These are phyloP conservation scores for Iberis pinnata DNA, from an alignment of 345 rosid genomes.

Conservation along the genomic window DNA sequence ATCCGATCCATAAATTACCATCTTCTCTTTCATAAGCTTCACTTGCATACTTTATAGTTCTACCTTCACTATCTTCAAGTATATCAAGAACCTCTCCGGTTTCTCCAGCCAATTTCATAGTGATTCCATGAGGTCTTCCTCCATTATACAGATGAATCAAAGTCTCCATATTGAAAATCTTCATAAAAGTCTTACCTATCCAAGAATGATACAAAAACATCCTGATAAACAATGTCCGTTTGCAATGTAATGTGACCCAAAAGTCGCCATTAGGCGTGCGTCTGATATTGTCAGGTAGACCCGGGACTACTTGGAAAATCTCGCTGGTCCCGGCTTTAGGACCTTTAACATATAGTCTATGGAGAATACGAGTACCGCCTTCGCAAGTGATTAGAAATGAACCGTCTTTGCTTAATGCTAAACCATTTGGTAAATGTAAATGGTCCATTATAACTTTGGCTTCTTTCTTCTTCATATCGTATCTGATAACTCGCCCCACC, in stretches of 20 bases:
- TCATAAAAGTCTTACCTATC: conserved; percentile 38
- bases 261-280: too few relatives aligned
- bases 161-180: conserved; percentile 35
- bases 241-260: too few relatives aligned
- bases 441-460: conserved; percentile 39
- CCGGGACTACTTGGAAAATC: too few relatives aligned
- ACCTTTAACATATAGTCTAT: too few relatives aligned
- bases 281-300: too few relatives aligned
- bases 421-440: conserved; percentile 65
- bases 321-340: too few relatives aligned
- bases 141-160: conserved; percentile 44
- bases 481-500: conserved; percentile 57
- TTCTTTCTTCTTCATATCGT: conserved; percentile 43
- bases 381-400: conserved; percentile 39
- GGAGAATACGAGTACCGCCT: too few relatives aligned
- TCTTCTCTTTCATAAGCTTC: conserved; percentile 63
- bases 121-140: conserved; percentile 51
- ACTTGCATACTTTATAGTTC: conserved; percentile 45
- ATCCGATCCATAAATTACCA: conserved; percentile 37
- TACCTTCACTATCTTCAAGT: conserved; percentile 48
- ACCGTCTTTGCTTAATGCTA: conserved; percentile 56
- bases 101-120: conserved; percentile 40
- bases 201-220: conserved; percentile 30
- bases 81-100: conserved; percentile 45
- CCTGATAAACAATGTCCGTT: too few relatives aligned